phyloP scores from a whole-genome alignment of 75 land plant genomes.

The Sequoia sempervirens region DNA sequence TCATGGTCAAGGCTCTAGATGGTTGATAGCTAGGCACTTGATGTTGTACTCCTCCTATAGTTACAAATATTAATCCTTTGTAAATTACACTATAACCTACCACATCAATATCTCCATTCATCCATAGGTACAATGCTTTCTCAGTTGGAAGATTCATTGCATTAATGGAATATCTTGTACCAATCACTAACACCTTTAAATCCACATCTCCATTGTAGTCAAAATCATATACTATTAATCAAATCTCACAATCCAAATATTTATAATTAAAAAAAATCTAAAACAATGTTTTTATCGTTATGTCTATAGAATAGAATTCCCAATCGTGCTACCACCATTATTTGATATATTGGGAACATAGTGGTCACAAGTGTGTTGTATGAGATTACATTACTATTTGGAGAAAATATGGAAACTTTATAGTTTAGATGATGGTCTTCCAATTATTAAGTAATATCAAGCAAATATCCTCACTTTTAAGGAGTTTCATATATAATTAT shows the following conservation, averaged over 20 bases:
- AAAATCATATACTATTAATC: background rate
- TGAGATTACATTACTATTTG: background rate
- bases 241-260: background rate
- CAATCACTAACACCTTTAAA: no score
- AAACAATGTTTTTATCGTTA: constrained; percentile 11
- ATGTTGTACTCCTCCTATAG: constrained; percentile 36
- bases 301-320: background rate
- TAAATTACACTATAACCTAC: no score
- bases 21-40: constrained; percentile 23
- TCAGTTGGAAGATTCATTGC: no score
- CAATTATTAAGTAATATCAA: no score
- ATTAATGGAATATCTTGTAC: no score
- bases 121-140: no score
- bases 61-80: constrained; percentile 17
- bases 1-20: constrained; percentile 8
- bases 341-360: background rate
- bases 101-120: no score
- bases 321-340: background rate
- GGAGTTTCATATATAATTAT: background rate
- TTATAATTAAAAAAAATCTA: background rate
- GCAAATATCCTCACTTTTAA: no score
- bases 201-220: no score
- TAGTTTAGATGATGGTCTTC: no score
- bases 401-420: background rate
- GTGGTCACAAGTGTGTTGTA: background rate